Evolutionary conservation across 2,329 filamentous ascomycete species (phyloP), one percentile per base, ranked within the genome.

Genomic region (Colletotrichum phormii): DNA sequence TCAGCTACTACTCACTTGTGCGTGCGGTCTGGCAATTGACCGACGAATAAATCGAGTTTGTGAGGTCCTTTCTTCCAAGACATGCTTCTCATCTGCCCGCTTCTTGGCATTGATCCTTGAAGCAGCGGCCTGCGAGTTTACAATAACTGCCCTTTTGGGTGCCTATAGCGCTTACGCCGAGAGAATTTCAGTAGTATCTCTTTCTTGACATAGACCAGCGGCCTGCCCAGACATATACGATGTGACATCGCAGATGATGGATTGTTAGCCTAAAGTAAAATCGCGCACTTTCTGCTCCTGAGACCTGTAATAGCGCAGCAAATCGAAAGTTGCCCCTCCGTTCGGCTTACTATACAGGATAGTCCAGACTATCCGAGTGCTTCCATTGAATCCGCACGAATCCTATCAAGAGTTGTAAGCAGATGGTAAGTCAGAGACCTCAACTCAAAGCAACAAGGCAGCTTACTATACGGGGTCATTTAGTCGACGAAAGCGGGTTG

Each of bases 131-230:
- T 64, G 53, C 53, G 59, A 59, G 67, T 13, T 59, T 2, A 33
- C 2, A 59, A 31, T 42, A 24, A 22, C 5, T 70, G 11, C 60
- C 18, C 9, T 26, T 65, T 70, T 53, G 61, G 12, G 53, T 3
- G 24, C 29, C 15, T 4, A 54, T 65, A 65, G 53, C 51, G 67
- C 67, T 70, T 65, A 70, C 61, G 67, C 67, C 61, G 37, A 70
- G 67, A 11, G 26, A 58, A 53, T 8, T 22, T 49, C 22, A 5
- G 61, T 5, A 22, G 11, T n/a, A 31, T 59, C 3, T 65, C 2
- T 15, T 51, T 4, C 42, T 65, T 2, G 12, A n/a, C n/a, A n/a
- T n/a, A n/a, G n/a, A n/a, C n/a, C 24, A 24, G 29, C 18, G 2
- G 33, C 31, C 18, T 53, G 31, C 29, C 60, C 15, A 65, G 42